Evolutionary conservation across 352 stramenopile genomes (phyloP).

Genomic region (Globisporangium splendens): DNA sequence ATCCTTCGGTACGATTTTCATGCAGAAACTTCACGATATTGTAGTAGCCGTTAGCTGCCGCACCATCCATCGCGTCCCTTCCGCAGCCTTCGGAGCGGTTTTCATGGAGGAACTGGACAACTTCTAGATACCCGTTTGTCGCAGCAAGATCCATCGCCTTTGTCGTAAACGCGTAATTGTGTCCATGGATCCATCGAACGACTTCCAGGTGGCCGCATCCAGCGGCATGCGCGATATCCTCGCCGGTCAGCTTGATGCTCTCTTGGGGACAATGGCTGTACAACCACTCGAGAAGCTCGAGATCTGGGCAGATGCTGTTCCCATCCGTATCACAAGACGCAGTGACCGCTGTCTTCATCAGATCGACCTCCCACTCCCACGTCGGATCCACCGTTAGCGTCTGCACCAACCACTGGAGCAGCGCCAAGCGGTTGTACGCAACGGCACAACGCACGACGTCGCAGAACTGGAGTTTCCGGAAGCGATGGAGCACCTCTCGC

Average conservation of each 20-base stretch:
- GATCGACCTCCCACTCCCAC: constrained; percentile 9
- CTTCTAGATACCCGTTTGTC: constrained; percentile 3
- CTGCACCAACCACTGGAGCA: constrained; percentile 10
- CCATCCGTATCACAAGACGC: background rate
- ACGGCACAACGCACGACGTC: constrained; percentile 9
- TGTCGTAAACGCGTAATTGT: constrained; percentile 6
- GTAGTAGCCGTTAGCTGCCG: constrained; percentile 5
- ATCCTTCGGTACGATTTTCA: constrained; percentile 9
- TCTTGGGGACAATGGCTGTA: background rate
- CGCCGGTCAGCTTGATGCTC: constrained; percentile 1
- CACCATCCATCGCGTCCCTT: constrained; percentile 8
- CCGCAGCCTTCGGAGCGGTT: too few relatives aligned
- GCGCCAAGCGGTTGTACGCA: background rate
- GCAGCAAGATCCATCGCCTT: constrained; percentile 16
- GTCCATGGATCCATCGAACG: constrained; percentile 6
- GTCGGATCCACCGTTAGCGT: background rate
- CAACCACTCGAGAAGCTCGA: constrained; percentile 11
- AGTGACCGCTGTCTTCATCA: background rate
- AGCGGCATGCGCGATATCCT: background rate
- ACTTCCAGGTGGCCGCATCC: background rate
- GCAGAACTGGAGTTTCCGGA: constrained; percentile 1
- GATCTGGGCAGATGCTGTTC: too few relatives aligned
- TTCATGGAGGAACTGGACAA: constrained; percentile 12
- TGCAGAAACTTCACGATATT: constrained; percentile 16
- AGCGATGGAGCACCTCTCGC: background rate